Evolutionary conservation across 371 early-diverging fungal species (phyloP), one percentile per base, ranked within the genome.

Genomic region (Mortierella sp.): DNA sequence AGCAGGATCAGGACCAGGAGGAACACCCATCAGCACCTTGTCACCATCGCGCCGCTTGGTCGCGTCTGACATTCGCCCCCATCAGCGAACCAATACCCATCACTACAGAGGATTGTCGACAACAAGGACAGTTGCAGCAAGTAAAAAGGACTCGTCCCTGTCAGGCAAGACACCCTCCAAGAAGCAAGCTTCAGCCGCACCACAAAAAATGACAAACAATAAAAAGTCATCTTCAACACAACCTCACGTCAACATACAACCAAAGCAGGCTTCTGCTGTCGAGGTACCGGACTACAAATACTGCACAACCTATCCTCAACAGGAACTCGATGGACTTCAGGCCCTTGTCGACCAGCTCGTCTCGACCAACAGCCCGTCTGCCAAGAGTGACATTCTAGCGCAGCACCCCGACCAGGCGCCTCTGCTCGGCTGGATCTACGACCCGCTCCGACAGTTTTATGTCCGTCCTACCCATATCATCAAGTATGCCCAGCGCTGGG

Each of bases 361-460:
- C 48, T 58, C 64, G 11, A 88, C 86, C 1, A 75, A 85, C n/a
- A 86, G 87, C 9, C 48, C 66, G 0, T 10, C 73, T 22, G 82
- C 76, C 29, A 90, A 89, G 34, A 82, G 84, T 19, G 78, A 70
- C 3, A 50, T 88, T 34, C n/a, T 88, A 44, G 50, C 67, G 0
- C 45, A 74, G 31, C 81, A 83, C 29, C 85, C 88, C 2, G 65
- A 61, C 0, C 85, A 87, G 44, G 87, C 87, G 41, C 74, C 87
- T 2, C 84, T 86, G 1, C 69, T 91, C 7, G 81, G 84, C 29
- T 90, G 91, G 67, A 89, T 90, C 29, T 91, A 90, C 39, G 87
- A 88, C 43, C 88, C 90, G 5, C 85, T 86, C 67, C 50, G 81
- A 4, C 86, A 87, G n/a, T 87, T 81, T 45, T 55, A 82, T 65